Conservation (phyloP, 257 asterid species). For the Misopates orontium region DNA sequence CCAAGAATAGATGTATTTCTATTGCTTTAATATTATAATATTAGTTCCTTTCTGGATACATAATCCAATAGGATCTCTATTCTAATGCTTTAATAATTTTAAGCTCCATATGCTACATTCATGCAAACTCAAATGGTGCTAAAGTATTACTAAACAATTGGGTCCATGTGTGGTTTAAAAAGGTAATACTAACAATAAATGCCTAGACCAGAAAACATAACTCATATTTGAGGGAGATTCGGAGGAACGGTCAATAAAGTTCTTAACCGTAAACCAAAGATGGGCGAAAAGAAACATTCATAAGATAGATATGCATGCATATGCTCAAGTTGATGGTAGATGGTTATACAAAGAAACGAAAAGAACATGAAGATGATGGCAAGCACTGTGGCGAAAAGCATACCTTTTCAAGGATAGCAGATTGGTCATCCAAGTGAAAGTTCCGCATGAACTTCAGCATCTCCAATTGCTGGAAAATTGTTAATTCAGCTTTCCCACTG, state of each 20-base stretch:
- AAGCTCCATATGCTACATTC: too few relatives aligned
- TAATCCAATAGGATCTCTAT: too few relatives aligned
- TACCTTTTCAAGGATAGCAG: slow-evolving; percentile 82
- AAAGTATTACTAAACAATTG: slow-evolving; percentile 1
- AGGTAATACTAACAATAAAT: slow-evolving; percentile 1
- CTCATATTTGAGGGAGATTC: too few relatives aligned
- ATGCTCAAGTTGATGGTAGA: too few relatives aligned
- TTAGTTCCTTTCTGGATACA: too few relatives aligned
- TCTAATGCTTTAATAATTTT: too few relatives aligned
- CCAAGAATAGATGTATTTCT: too few relatives aligned
- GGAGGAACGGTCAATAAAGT: too few relatives aligned
- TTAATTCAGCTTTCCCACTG: slow-evolving; percentile 5
- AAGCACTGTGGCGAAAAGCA: slow-evolving; percentile 5
- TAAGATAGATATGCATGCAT: background rate
- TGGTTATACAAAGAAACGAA: background rate
- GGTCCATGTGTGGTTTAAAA: slow-evolving; percentile 5
- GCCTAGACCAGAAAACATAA: background rate
- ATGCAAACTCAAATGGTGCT: too few relatives aligned
- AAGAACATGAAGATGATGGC: background rate
- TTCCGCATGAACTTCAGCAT: slow-evolving; percentile 79
- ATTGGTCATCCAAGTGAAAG: slow-evolving; percentile 73
- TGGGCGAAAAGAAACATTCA: background rate
- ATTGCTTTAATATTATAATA: too few relatives aligned
- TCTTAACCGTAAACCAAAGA: background rate
- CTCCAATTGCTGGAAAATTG: slow-evolving; percentile 70